Evolutionary conservation across 2,329 filamentous ascomycete genomes (phyloP).

Genomic region (Coniochaeta pulveracea): DNA sequence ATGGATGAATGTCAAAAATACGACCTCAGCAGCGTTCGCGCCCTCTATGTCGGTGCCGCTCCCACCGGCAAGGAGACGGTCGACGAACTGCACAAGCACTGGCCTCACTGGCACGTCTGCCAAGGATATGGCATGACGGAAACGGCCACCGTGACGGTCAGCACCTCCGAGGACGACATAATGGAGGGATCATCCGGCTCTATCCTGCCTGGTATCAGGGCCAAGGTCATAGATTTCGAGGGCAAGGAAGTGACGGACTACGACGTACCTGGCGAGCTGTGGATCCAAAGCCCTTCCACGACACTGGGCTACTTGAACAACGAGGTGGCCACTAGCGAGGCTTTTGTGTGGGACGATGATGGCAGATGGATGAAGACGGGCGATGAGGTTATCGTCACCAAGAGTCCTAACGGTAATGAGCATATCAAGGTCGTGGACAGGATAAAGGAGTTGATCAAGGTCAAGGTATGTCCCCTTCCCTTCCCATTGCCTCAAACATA

Average conservation of each 20-base stretch:
- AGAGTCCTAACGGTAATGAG: conserved; percentile 55
- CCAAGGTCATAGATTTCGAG: conserved; percentile 55
- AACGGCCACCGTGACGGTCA: conserved; percentile 57
- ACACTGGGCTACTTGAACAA: conserved; percentile 82
- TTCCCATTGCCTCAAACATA: background rate
- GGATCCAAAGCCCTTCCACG: conserved; percentile 66
- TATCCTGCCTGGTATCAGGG: conserved; percentile 52
- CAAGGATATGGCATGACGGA: conserved; percentile 76
- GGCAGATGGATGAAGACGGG: conserved; percentile 73
- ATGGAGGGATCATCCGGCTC: conserved; percentile 62
- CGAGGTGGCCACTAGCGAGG: conserved; percentile 69
- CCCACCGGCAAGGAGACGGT: conserved; percentile 66
- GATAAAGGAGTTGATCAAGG: conserved; percentile 39
- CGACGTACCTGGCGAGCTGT: conserved; percentile 67
- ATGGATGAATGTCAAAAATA: conserved; percentile 49
- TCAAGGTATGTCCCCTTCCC: conserved; percentile 25
- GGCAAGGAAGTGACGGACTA: conserved; percentile 55
- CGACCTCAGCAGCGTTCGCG: conserved; percentile 56
- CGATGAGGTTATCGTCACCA: conserved; percentile 65
- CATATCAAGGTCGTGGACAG: conserved; percentile 81
- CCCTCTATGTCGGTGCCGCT: conserved; percentile 65
- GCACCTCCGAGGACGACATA: conserved; percentile 50
- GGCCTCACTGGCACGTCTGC: conserved; percentile 50
- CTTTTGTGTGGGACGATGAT: conserved; percentile 56
- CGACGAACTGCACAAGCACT: conserved; percentile 46